Percentiles rank a stretch among this genome's conserved stretches.
Evolutionary conservation across 2,329 filamentous ascomycete genomes (phyloP).

Genomic region (Xylaria sp.): DNA sequence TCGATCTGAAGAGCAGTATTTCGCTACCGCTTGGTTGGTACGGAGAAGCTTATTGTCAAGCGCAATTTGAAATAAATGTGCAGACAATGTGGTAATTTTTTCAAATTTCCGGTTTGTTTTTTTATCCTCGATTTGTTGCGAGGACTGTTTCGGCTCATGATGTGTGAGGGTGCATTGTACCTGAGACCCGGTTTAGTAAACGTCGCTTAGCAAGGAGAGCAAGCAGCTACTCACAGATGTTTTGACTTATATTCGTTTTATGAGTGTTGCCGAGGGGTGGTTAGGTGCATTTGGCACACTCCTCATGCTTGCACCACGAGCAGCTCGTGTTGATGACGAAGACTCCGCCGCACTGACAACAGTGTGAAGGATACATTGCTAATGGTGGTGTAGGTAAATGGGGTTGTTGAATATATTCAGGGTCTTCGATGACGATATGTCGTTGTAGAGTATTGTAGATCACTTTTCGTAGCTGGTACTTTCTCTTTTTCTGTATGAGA

Average conservation of each 20-base stretch:
- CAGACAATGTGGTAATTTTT: neutral
- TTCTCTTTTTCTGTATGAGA: neutral
- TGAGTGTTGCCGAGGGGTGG: neutral
- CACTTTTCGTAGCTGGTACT: neutral
- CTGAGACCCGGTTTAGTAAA: neutral
- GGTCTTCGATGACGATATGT: neutral
- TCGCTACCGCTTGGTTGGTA: neutral
- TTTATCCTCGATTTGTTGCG: neutral
- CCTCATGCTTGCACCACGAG: constrained; percentile 42
- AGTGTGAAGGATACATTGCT: constrained; percentile 39
- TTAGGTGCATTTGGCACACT: constrained; percentile 37
- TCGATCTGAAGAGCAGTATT: neutral
- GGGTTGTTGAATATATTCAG: neutral
- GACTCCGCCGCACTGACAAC: constrained; percentile 41
- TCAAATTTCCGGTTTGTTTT: neutral
- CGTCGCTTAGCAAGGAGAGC: neutral
- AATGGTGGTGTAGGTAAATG: neutral
- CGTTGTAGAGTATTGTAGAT: neutral
- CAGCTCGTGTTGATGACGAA: constrained; percentile 42
- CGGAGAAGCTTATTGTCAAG: neutral
- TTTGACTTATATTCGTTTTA: neutral
- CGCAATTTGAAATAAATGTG: neutral
- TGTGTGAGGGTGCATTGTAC: neutral
- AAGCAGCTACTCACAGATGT: constrained; percentile 1
- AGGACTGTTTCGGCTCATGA: too few species aligned